Evolutionary conservation across 2,329 filamentous ascomycete genomes (phyloP).

Genomic region (Verticillium nubilum): DNA sequence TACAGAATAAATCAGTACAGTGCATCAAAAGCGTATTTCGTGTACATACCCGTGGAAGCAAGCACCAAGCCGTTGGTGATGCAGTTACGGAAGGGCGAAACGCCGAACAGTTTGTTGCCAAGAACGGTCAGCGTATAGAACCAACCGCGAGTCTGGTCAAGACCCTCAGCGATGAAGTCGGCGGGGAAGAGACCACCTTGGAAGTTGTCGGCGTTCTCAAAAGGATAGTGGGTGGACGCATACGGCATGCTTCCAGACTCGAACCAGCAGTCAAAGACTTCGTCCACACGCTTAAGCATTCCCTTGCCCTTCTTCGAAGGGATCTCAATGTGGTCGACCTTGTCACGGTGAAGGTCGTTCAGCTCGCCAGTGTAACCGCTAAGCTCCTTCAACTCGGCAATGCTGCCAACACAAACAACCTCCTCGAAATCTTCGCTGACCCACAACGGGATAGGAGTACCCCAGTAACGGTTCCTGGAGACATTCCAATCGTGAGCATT

Average conservation of each 20-base stretch:
- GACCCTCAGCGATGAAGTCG: conserved; percentile 89
- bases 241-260: conserved; percentile 97
- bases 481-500: conserved; percentile 96
- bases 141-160: conserved; percentile 94
- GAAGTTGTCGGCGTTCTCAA: conserved; percentile 80
- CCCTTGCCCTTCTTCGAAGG: conserved; percentile 86
- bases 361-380: conserved; percentile 83
- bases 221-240: conserved; percentile 84
- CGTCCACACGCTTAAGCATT: conserved; percentile 70
- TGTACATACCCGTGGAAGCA: conserved; percentile 80
- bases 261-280: conserved; percentile 97
- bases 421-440: conserved; percentile 86
- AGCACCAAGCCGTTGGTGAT: conserved; percentile 95
- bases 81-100: conserved; percentile 87
- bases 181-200: conserved; percentile 71
- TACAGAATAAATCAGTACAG: neutral
- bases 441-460: conserved; percentile 88
- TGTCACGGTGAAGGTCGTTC: conserved; percentile 83
- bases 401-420: conserved; percentile 77
- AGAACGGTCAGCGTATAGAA: conserved; percentile 91
- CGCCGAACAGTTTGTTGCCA: conserved; percentile 80
- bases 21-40: neutral
- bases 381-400: conserved; percentile 76
- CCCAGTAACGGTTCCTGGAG: conserved; percentile 91
- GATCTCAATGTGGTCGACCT: conserved; percentile 91